Base-by-base conservation (phyloP, 805 yeast genomes). In the Lipomyces starkeyi region DNA sequence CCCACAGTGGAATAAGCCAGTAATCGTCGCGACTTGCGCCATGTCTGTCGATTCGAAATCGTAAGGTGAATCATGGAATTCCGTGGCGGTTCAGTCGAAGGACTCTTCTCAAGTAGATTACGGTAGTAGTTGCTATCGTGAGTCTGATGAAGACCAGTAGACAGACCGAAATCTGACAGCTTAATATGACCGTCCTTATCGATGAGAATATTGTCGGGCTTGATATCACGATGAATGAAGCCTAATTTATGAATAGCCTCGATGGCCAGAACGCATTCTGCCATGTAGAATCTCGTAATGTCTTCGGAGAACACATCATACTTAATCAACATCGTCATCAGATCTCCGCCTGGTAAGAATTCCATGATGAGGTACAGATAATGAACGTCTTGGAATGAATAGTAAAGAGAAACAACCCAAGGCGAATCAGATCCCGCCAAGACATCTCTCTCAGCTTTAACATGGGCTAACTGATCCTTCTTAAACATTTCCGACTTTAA, bases 1-100 rank as follows among this genome's bases (percentile, higher is more conserved):
- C 98, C 98, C 37, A 93, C 98, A 0, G 98, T 93, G 7, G 97
- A 91, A 76, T 93, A 93, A 1, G 97, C 97, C 97, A 93, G 92
- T 64, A 93, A 79, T 71, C 98, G 84, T 73, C 98, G 84, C 20
- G 94, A 88, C 78, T 92, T 91, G 75, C 97, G 85, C 98, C 98
- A 93, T 0, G 98, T 93, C 79, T 93, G 96, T 71, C 95, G 86
- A 77, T 93, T 93, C 4, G 97, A 90, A 89, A 95, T 92, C 2
- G 99, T 95, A 78, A 95, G 83, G 76, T 92, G 96, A 76, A 95
- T 95, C 85, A 90, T 87, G 2, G 95, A 88, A 76, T 91, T 91
- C 72, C 97, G 84, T 34, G 85, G 84, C 14, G 74, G 68, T 32
- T 65, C 66, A 7, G 71, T 53, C 25, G 73, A 73, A 47, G 73